Evolutionary conservation across 129 eudicot species (phyloP), one percentile per base, ranked within the genome.

Genomic region (Smallanthus sonchifolius): DNA sequence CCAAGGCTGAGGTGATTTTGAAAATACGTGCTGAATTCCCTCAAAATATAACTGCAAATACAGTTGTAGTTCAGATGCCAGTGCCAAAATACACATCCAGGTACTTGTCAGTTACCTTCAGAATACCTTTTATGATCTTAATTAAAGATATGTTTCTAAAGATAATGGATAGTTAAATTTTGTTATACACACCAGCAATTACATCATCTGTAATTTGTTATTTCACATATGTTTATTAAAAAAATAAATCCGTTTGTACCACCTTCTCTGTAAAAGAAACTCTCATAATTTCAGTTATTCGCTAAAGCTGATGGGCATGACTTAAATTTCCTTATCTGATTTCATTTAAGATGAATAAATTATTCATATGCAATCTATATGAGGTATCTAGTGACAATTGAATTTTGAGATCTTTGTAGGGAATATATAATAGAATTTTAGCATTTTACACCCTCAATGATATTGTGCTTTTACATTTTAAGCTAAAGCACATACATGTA

Each of bases 21-120:
- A 93, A 93, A 71, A 74, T 93, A 70, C 92, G 92, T 30, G 96
- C 95, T 10, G 96, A 89, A 81, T 93, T 86, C 66, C 84, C 95
- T 57, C 83, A 90, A 67, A 93, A 76, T 82, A 85, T 87, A 76
- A 84, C 89, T 8, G 98, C 98, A 57, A 90, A 93, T 69, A 91
- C 98, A 60, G 85, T 93, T 75, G 82, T 70, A 44, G 85, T 86
- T 67, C 96, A 93, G 83, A 90, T 93, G 98, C 98, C 97, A 6
- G 72, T 93, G 67, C 97, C 98, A 59, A 51, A 81, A 39, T 90
- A 82, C 75, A 93, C 98, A 45, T 84, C 89, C 70, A 93, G 98
- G 98, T 90, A 78, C 61, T 70, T 69, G 17, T 32, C 34, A 62
- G 34, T 39, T 78, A 48, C 63, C 42, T 13, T 47, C 70, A 60